phyloP scores from a whole-genome alignment of 202 grass and related monocot species.

The Panicum virgatum region DNA sequence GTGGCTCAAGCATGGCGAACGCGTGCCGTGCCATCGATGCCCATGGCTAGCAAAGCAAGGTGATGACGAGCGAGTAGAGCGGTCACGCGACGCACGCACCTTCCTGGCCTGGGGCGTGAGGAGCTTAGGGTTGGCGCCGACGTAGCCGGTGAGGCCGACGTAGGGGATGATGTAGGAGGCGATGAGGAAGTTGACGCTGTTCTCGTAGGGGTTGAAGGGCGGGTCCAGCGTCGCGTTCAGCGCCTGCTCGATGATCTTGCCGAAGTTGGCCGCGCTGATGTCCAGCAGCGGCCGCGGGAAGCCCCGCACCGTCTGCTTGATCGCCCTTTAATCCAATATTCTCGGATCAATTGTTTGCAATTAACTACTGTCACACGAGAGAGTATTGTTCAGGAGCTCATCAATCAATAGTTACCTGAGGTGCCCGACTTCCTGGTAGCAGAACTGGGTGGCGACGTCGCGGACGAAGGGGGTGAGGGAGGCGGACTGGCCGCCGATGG shows the following conservation, averaged over 20 bases:
- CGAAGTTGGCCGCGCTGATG: constrained; percentile 68
- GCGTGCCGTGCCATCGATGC: neutral
- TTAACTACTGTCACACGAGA: neutral
- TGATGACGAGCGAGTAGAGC: neutral
- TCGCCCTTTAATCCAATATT: constrained; percentile 72
- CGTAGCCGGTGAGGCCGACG: constrained; percentile 89
- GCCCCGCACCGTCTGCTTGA: constrained; percentile 68
- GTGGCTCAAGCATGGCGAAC: neutral
- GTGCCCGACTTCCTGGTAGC: constrained; percentile 90
- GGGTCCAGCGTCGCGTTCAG: constrained; percentile 63
- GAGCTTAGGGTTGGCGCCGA: constrained; percentile 84
- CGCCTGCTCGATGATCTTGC: constrained; percentile 69
- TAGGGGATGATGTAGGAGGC: constrained; percentile 92
- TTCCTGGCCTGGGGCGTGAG: constrained; percentile 64
- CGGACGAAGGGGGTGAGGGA: constrained; percentile 54
- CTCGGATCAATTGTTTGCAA: too few species aligned
- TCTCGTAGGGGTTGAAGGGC: constrained; percentile 86
- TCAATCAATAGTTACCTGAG: constrained; percentile 33
- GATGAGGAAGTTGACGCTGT: constrained; percentile 78
- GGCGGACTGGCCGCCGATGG: constrained; percentile 62
- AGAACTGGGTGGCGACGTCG: constrained; percentile 70
- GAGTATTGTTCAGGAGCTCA: neutral
- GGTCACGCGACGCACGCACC: constrained; percentile 51
- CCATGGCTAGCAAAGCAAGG: neutral
- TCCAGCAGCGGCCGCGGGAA: constrained; percentile 80